Base-by-base conservation (phyloP, 805 yeast species). In the Nakazawaea populi region DNA sequence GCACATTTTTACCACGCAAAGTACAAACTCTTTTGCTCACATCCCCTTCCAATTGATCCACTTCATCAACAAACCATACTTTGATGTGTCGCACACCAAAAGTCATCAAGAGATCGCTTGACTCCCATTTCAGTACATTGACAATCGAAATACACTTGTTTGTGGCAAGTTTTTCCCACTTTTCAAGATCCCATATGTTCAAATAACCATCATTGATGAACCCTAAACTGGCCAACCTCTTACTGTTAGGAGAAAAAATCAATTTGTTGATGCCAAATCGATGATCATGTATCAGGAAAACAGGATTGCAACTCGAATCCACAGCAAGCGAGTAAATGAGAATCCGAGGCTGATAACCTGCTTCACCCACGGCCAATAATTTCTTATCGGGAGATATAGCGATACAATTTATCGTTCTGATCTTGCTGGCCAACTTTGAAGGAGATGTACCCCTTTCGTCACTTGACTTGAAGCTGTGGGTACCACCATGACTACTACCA, bases 191-290 rank as follows among this genome's bases (percentile, higher is more conserved):
- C 91, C 92, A 86, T 7, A 87, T 64, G 56, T 80, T 77, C 10
- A 86, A 59, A 52, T 73, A 83, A 1, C 91, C 89, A 61, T 86
- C 94, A 56, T 81, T 83, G 3, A 81, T 68, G n/a, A 78, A 67
- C 0, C 92, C 92, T 45, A 85, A 63, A 8, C 89, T 81, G 35
- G 85, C 77, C 35, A 86, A 64, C 50, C 61, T 70, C 40, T 64
- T 69, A 47, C 85, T 82, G 54, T 82, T 79, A 0, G 82, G 80
- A 0, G 87, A 78, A 60, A 86, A 86, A 24, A 69, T 64, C 14
- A 86, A 57, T 6, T 71, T 67, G 37, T 75, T 70, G 14, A 86
- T 72, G 0, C 91, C 92, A 63, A 81, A 86, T 10, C 76, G 71
- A 63, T 86, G 94, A 54, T 83, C 89, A 49, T 71, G 65, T 1